Base-by-base conservation (phyloP, 1,139 yeast species). In the Geotrichum restrictum region DNA sequence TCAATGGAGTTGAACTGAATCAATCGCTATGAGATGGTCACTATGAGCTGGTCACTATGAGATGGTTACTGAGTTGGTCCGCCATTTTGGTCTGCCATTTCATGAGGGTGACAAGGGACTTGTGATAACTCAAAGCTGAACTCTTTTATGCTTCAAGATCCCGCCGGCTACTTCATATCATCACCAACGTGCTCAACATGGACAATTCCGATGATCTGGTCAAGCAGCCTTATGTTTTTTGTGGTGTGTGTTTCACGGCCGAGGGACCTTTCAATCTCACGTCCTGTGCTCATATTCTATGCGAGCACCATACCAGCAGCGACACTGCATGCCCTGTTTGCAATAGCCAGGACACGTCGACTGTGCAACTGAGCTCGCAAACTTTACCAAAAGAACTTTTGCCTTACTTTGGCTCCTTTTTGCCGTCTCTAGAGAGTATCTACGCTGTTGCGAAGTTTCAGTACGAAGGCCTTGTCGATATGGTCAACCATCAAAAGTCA, bases 361-460 rank as follows among this genome's bases (percentile, higher is more conserved):
- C 45, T 4, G 45, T 53, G 3, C 24, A 47, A 11, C 45, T 49
- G n/a, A 34, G 44, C 21, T 33, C 45, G 10, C 21, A 45, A 11
- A 14, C 36, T 32, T 36, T 53, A 5, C 56, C 56, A 0, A n/a
- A 37, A 18, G 48, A 44, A 24, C 46, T 53, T 11, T 37, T 36
- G 29, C 27, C 47, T 8, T 53, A 53, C 27, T 53, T 53, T 45
- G 38, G 37, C n/a, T 21, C 47, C 14, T 49, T 49, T 31, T 24
- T 53, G 33, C 51, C 53, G 16, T 27, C 41, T 21, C 38, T 53
- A 27, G 56, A 53, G 34, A 36, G 22, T 33, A 49, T 53, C 40
- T 53, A 53, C 37, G 53, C 56, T 1, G 40, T 53, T 33, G 52
- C 56, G 1, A 42, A 47, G 39, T 51, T 52, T 24, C 59, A 57